phyloP scores from a whole-genome alignment of 805 yeast genomes.

The Monosporozyma servazzii region DNA sequence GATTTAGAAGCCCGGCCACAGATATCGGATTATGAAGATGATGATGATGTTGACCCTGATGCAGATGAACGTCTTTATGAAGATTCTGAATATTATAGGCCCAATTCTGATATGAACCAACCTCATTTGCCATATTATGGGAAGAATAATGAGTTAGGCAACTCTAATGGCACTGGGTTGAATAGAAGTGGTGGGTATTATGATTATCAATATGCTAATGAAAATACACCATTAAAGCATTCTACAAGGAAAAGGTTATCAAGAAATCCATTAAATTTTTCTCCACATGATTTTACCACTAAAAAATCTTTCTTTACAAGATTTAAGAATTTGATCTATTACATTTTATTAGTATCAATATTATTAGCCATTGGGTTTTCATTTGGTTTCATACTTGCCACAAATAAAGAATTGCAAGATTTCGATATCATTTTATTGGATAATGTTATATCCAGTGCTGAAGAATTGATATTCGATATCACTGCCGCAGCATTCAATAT shows the following conservation, averaged over 20 bases:
- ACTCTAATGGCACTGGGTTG: background rate
- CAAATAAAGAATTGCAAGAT: slow-evolving; percentile 71
- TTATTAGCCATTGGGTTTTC: slow-evolving; percentile 68
- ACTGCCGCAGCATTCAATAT: slow-evolving; percentile 78
- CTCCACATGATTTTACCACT: slow-evolving; percentile 42
- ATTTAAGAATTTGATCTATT: slow-evolving; percentile 30
- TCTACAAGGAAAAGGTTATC: slow-evolving; percentile 11
- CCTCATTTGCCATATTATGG: background rate
- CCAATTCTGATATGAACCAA: background rate
- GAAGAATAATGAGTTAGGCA: background rate
- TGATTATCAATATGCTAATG: slow-evolving; percentile 8
- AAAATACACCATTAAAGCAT: slow-evolving; percentile 17
- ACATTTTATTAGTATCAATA: slow-evolving; percentile 32
- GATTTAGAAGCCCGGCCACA: slow-evolving; percentile 26
- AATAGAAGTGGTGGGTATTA: background rate
- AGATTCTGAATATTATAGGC: slow-evolving; percentile 1
- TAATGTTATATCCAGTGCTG: slow-evolving; percentile 70
- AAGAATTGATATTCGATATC: slow-evolving; percentile 75
- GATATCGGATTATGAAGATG: slow-evolving; percentile 27
- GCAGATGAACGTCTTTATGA: slow-evolving; percentile 5
- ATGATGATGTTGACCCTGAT: slow-evolving; percentile 12
- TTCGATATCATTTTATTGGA: slow-evolving; percentile 53
- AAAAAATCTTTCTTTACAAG: slow-evolving; percentile 26
- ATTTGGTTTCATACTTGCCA: slow-evolving; percentile 75
- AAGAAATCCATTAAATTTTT: slow-evolving; percentile 25